These are phyloP conservation scores for Metschnikowia kofuensis DNA, from an alignment of 805 yeast genomes.

Conservation along the genomic window DNA sequence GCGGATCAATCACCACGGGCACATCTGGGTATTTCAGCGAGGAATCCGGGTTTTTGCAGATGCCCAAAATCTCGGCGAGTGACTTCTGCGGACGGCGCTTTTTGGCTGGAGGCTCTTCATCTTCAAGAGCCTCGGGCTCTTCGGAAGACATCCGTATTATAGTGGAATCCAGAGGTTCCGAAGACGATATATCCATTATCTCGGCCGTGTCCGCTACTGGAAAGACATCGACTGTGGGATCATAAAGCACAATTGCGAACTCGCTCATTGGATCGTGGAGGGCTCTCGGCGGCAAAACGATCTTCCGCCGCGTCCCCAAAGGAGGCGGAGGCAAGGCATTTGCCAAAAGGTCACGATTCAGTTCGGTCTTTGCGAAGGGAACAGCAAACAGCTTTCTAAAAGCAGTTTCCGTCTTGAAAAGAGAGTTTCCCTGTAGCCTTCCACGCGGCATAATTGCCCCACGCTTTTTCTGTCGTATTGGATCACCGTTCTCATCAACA, in stretches of 20 bases:
- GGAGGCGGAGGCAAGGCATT: slow-evolving; percentile 65
- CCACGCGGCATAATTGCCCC: slow-evolving; percentile 65
- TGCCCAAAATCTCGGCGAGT: slow-evolving; percentile 77
- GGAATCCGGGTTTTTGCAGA: slow-evolving; percentile 49
- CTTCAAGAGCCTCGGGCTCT: slow-evolving; percentile 13
- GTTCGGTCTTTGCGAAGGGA: slow-evolving; percentile 48
- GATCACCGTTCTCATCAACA: slow-evolving; percentile 34
- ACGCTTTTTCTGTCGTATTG: slow-evolving; percentile 28
- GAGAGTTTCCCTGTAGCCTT: slow-evolving; percentile 37
- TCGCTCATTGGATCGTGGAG: slow-evolving; percentile 94
- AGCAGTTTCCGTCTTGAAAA: slow-evolving; percentile 34
- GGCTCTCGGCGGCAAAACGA: slow-evolving; percentile 78
- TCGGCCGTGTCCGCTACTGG: slow-evolving; percentile 23
- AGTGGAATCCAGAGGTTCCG: neutral
- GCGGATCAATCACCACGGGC: slow-evolving; percentile 95
- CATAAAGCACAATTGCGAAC: slow-evolving; percentile 90
- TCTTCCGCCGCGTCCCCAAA: slow-evolving; percentile 73
- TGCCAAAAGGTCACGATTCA: slow-evolving; percentile 30
- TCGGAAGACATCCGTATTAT: slow-evolving; percentile 11
- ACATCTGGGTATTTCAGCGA: slow-evolving; percentile 69
- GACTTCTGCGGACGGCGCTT: slow-evolving; percentile 56
- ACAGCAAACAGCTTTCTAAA: slow-evolving; percentile 51
- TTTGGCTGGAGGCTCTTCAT: slow-evolving; percentile 18
- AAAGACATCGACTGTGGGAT: slow-evolving; percentile 80
- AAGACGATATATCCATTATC: neutral